Percentiles rank a stretch among this genome's conserved stretches.
Conservation (phyloP, 306 rosid species). For the Glycine soja region DNA sequence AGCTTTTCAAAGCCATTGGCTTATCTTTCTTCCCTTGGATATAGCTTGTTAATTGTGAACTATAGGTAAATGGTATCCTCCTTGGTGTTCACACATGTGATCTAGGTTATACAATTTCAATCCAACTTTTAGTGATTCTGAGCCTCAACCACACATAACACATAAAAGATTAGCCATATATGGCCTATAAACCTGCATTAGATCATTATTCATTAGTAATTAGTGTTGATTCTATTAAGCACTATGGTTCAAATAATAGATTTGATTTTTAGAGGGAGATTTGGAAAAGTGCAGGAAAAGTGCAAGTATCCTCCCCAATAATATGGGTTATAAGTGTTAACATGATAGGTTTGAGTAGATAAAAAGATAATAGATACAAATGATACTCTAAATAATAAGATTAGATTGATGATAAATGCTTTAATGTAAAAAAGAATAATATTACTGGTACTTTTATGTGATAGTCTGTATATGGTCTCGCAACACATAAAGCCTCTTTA, state of each 20-base stretch:
- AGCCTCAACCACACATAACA: neutral
- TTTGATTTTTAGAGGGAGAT: conserved; percentile 1
- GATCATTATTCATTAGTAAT: conserved; percentile 16
- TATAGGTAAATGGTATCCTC: conserved; percentile 64
- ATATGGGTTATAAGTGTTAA: no score
- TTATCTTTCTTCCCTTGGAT: conserved; percentile 86
- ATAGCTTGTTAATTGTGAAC: conserved; percentile 80
- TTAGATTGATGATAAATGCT: no score
- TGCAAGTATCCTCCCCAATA: no score
- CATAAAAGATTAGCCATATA: neutral
- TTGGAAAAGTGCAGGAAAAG: conserved; percentile 9
- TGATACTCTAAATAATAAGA: no score
- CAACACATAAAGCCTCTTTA: no score
- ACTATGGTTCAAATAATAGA: neutral
- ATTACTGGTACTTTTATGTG: no score
- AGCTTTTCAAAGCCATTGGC: conserved; percentile 82
- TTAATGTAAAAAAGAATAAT: no score
- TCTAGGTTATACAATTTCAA: conserved; percentile 8
- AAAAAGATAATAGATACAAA: no score
- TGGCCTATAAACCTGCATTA: neutral
- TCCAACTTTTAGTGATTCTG: conserved; percentile 20
- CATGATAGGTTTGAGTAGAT: no score
- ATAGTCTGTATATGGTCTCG: no score
- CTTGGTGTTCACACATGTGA: conserved; percentile 31
- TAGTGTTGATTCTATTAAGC: neutral